Percentiles rank a stretch among this genome's conserved stretches.
Conservation (phyloP, 495 filamentous ascomycete genomes). For the Choiromyces venosus region DNA sequence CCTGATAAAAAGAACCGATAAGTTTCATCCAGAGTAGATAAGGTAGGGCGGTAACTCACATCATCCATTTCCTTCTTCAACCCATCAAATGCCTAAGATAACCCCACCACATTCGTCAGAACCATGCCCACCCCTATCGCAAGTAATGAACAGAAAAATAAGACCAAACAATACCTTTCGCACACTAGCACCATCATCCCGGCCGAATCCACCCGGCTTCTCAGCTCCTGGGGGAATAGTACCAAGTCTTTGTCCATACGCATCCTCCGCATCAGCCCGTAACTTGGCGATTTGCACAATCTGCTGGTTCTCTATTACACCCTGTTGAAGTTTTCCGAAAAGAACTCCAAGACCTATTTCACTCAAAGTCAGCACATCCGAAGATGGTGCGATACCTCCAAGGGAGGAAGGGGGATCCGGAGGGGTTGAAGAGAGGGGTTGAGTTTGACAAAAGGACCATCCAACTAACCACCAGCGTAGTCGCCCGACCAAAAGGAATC, state of each 20-base stretch:
- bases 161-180: conserved; percentile 64
- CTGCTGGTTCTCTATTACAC: conserved; percentile 90
- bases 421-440: conserved; percentile 4
- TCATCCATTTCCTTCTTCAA: conserved; percentile 92
- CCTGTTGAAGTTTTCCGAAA: conserved; percentile 95
- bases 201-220: conserved; percentile 74
- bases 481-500: conserved; percentile 95
- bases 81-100: conserved; percentile 80
- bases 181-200: conserved; percentile 93
- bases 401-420: conserved; percentile 9
- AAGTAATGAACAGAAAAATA: conserved; percentile 16
- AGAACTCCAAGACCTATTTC: conserved; percentile 76
- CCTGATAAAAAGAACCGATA: conserved; percentile 40
- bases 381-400: conserved; percentile 16
- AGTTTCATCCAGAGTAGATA: conserved; percentile 2
- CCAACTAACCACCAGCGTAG: conserved; percentile 70
- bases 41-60: conserved; percentile 23
- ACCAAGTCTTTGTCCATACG: conserved; percentile 72
- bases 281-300: conserved; percentile 82
- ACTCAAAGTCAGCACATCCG: conserved; percentile 6
- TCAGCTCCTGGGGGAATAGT: conserved; percentile 82
- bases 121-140: neutral
- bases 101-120: conserved; percentile 3
- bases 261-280: conserved; percentile 92
- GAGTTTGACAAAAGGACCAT: neutral